These are phyloP conservation scores for Zalerion maritima DNA, from an alignment of 495 filamentous ascomycete genomes.

Conservation along the genomic window DNA sequence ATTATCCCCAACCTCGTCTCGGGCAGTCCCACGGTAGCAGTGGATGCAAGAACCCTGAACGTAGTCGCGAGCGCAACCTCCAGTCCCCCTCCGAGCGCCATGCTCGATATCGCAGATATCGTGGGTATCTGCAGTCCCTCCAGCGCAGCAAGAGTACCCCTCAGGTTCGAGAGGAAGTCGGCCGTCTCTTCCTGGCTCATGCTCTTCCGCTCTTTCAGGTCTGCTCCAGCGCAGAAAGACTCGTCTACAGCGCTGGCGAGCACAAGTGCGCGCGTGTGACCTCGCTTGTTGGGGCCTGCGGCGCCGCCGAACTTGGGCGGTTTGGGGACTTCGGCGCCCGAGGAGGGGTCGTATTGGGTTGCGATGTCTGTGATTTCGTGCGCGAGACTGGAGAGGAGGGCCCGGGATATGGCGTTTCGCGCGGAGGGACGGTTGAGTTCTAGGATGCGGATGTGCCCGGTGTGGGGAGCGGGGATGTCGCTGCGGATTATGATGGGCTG, in stretches of 20 bases:
- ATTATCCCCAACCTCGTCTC: slow-evolving; percentile 88
- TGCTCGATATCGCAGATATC: slow-evolving; percentile 64
- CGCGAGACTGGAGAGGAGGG: slow-evolving; percentile 54
- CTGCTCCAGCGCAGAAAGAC: slow-evolving; percentile 86
- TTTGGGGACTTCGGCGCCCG: slow-evolving; percentile 28
- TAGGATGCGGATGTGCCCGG: slow-evolving; percentile 74
- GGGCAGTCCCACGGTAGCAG: slow-evolving; percentile 63
- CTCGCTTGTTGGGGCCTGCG: slow-evolving; percentile 24
- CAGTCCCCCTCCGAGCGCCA: slow-evolving; percentile 82
- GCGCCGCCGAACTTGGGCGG: slow-evolving; percentile 23
- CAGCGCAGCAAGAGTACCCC: slow-evolving; percentile 53
- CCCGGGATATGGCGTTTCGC: slow-evolving; percentile 77
- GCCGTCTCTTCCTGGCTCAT: slow-evolving; percentile 64
- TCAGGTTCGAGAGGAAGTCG: slow-evolving; percentile 60
- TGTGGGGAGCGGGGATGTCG: slow-evolving; percentile 62
- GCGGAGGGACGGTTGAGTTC: slow-evolving; percentile 71
- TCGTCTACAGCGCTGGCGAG: slow-evolving; percentile 62
- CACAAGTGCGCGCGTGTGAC: slow-evolving; percentile 59
- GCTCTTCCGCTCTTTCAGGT: slow-evolving; percentile 70
- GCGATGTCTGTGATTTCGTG: slow-evolving; percentile 55
- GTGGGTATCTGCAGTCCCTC: slow-evolving; percentile 69
- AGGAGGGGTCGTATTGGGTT: slow-evolving; percentile 45
- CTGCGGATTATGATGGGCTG: slow-evolving; percentile 49
- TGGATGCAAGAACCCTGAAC: slow-evolving; percentile 67
- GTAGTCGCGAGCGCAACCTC: slow-evolving; percentile 79